Conservation (phyloP, 75 land plant genomes). For the Pinus tabuliformis region DNA sequence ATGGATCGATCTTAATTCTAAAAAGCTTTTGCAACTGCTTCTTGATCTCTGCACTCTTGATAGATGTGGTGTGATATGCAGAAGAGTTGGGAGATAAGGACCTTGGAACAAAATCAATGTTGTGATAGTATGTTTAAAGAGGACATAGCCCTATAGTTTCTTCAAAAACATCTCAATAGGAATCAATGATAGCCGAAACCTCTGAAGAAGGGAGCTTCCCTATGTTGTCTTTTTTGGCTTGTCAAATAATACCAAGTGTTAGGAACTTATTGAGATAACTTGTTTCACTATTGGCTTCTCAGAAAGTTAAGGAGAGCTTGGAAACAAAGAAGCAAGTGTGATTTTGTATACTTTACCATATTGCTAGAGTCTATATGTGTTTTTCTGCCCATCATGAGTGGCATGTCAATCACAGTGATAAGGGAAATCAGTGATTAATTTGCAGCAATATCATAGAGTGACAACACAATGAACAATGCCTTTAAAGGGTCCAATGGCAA, state of each 20-base stretch:
- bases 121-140: not conserved
- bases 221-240: not conserved
- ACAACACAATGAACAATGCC: not conserved
- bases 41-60: not conserved
- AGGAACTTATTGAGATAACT: not conserved
- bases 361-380: not conserved
- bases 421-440: not conserved
- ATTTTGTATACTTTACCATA: not conserved
- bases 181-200: not conserved
- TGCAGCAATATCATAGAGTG: not conserved
- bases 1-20: not conserved
- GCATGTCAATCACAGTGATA: not conserved
- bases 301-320: not conserved
- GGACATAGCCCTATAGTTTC: not conserved
- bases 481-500: not conserved
- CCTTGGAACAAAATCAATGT: not conserved
- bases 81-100: not conserved
- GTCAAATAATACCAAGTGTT: not conserved
- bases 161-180: not conserved
- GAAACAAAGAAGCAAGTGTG: not conserved
- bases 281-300: not conserved
- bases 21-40: not conserved
- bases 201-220: not conserved
- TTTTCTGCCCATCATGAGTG: not conserved
- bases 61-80: not conserved